phyloP scores from a whole-genome alignment of 1,284 basidiomycete species.

The Malassezia restricta region DNA sequence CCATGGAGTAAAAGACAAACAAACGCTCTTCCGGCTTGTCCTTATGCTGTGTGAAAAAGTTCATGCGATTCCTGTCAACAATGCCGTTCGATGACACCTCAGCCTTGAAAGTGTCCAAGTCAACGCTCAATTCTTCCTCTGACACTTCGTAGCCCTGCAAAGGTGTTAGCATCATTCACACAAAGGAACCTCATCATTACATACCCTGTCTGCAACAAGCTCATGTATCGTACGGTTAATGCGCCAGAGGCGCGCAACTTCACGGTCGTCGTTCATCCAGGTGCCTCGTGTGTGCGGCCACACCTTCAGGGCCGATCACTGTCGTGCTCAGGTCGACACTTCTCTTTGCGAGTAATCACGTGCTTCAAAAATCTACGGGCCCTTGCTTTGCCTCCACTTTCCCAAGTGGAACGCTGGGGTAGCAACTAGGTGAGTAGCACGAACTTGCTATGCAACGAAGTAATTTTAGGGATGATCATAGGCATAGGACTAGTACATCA shows the following conservation, averaged over 20 bases:
- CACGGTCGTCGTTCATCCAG: conserved; percentile 46
- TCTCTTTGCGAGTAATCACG: conserved; percentile 7
- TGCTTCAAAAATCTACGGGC: background rate
- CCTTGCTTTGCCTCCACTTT: too few relatives aligned
- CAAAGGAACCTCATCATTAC: background rate
- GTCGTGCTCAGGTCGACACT: background rate
- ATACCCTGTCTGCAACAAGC: conserved; percentile 63
- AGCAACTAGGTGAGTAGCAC: too few relatives aligned
- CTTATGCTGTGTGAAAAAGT: conserved; percentile 36
- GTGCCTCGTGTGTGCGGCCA: background rate
- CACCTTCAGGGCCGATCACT: background rate
- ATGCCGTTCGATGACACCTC: conserved; percentile 50
- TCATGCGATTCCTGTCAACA: conserved; percentile 37
- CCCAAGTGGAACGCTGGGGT: too few relatives aligned
- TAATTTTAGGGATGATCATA: too few relatives aligned
- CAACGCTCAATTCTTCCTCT: conserved; percentile 78
- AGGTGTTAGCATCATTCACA: conserved; percentile 12
- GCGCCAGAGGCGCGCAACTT: conserved; percentile 69
- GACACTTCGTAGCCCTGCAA: conserved; percentile 64
- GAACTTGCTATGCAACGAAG: too few relatives aligned
- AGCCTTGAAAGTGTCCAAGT: conserved; percentile 59
- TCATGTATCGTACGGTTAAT: conserved; percentile 95
- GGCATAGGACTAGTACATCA: too few relatives aligned
- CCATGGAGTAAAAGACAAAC: conserved; percentile 69
- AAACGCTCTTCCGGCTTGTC: conserved; percentile 60